Percentiles rank a stretch among this genome's conserved stretches.
Conservation (phyloP, 2,329 filamentous ascomycete species). For the Cladosporium colombiae region DNA sequence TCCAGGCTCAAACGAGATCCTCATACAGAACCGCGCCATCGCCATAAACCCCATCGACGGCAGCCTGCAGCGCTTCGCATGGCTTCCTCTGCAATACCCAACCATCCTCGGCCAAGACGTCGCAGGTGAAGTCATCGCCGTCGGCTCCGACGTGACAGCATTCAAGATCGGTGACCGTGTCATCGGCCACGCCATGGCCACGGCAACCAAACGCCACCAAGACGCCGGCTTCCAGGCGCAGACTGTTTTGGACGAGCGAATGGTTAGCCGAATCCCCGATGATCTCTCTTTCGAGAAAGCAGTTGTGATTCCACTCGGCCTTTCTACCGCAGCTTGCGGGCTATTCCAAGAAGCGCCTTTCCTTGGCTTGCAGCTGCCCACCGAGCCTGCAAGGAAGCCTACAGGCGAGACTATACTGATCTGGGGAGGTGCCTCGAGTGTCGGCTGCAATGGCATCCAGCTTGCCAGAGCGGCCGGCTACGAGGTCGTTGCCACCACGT, state of each 20-base stretch:
- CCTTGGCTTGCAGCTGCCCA: constrained; percentile 22
- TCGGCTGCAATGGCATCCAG: constrained; percentile 52
- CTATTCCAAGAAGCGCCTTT: constrained; percentile 26
- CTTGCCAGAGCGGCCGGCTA: constrained; percentile 42
- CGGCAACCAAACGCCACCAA: constrained; percentile 20
- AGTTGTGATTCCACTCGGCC: constrained; percentile 25
- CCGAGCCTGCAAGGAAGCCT: constrained; percentile 22
- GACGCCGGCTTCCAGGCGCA: constrained; percentile 28
- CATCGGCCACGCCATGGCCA: constrained; percentile 23
- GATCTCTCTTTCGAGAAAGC: constrained; percentile 26
- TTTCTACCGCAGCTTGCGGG: constrained; percentile 28
- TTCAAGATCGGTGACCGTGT: constrained; percentile 35
- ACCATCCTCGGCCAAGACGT: constrained; percentile 33
- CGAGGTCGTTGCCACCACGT: constrained; percentile 48
- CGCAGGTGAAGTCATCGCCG: constrained; percentile 33
- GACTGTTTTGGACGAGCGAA: constrained; percentile 22
- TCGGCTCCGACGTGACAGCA: constrained; percentile 31
- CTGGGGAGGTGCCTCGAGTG: constrained; percentile 55
- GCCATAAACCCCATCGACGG: constrained; percentile 43
- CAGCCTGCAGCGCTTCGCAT: constrained; percentile 35
- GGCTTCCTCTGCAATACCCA: constrained; percentile 32
- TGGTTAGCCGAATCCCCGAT: constrained; percentile 23
- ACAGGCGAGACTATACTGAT: constrained; percentile 44
- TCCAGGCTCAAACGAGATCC: constrained; percentile 34
- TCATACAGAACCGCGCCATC: constrained; percentile 38